phyloP scores from a whole-genome alignment of 2,329 filamentous ascomycete genomes.

The Pseudocercospora vitis region DNA sequence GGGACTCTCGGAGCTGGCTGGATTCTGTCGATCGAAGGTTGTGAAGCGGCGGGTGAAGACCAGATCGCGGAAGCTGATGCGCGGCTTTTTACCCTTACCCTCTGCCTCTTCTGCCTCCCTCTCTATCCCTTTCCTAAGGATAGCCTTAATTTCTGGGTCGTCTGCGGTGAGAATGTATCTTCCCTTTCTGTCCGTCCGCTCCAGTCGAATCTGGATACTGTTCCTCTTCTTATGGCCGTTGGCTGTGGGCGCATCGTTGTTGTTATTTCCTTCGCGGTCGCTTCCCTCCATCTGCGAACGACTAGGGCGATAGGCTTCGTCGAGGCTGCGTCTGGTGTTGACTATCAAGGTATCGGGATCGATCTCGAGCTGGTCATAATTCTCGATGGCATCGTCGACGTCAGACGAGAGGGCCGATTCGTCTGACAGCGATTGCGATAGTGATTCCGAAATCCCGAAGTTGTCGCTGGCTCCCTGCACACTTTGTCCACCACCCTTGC shows the following conservation, averaged over 20 bases:
- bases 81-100: conserved; percentile 35
- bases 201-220: conserved; percentile 50
- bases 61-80: conserved; percentile 53
- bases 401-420: conserved; percentile 11
- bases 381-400: conserved; percentile 42
- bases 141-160: conserved; percentile 51
- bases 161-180: conserved; percentile 52
- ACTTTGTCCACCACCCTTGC: neutral
- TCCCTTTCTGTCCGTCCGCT: conserved; percentile 48
- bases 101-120: conserved; percentile 41
- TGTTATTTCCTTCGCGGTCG: neutral
- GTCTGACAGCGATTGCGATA: neutral
- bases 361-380: conserved; percentile 42
- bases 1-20: conserved; percentile 62
- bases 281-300: conserved; percentile 10
- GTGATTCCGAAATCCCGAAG: neutral
- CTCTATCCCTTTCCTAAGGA: conserved; percentile 47
- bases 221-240: conserved; percentile 32
- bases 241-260: neutral
- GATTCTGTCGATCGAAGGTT: conserved; percentile 72
- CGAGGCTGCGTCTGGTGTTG: conserved; percentile 36
- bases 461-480: conserved; percentile 5
- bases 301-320: conserved; percentile 25
- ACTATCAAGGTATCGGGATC: conserved; percentile 40
- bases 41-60: conserved; percentile 74